A percentile compares a stretch with the other conserved stretches of the same genome.
Evolutionary conservation across 2,329 filamentous ascomycete species (phyloP).

Genomic region (Penicillium sp.): DNA sequence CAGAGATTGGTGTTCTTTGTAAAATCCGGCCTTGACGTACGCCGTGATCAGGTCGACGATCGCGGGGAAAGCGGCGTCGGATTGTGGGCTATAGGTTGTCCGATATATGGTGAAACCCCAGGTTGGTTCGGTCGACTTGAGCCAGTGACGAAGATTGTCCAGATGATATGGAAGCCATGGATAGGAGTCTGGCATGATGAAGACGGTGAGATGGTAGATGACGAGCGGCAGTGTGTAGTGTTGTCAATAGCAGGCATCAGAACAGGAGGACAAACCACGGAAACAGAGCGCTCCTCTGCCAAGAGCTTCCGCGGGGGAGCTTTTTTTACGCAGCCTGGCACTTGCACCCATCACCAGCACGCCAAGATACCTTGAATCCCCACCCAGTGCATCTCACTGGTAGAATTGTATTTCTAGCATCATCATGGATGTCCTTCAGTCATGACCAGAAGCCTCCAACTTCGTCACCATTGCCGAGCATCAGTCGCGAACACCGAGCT

Average conservation of each 20-base stretch:
- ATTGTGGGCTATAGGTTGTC: background rate
- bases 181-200: background rate
- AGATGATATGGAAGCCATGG: background rate
- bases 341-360: no score
- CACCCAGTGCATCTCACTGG: no score
- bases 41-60: background rate
- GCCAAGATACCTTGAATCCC: no score
- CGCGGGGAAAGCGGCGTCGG: background rate
- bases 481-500: conserved; percentile 50
- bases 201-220: background rate
- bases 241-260: background rate
- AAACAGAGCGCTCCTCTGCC: no score
- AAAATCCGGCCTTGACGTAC: background rate
- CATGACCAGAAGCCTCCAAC: conserved; percentile 40
- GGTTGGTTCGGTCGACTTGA: background rate
- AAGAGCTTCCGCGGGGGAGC: no score
- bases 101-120: conserved; percentile 11
- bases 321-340: no score
- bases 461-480: conserved; percentile 49
- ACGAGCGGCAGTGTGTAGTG: background rate
- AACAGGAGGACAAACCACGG: no score
- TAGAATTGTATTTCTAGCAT: no score
- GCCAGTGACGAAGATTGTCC: background rate
- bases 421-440: conserved; percentile 47
- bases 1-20: background rate